phyloP scores from a whole-genome alignment of 2,329 filamentous ascomycete species.

The Whalleya microplaca region DNA sequence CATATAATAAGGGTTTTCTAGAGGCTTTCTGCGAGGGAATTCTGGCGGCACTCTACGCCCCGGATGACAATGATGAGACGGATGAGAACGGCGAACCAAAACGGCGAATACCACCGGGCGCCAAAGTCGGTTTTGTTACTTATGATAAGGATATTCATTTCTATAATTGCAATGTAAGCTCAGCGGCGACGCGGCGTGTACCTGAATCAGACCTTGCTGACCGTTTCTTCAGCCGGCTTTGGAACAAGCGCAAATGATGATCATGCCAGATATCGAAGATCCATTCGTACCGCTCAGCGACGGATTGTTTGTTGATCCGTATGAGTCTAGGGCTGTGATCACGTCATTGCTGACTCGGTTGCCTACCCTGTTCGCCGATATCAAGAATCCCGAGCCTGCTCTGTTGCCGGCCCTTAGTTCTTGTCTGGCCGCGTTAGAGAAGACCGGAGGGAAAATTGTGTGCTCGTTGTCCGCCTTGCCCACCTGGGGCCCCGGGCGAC shows the following conservation, averaged over 20 bases:
- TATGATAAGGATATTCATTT: constrained; percentile 98
- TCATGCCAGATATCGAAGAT: constrained; percentile 97
- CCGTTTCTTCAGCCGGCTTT: constrained; percentile 62
- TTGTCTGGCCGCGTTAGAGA: constrained; percentile 78
- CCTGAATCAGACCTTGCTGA: constrained; percentile 2
- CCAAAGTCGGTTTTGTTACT: constrained; percentile 92
- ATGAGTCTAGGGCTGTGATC: constrained; percentile 82
- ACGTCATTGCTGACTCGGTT: constrained; percentile 82
- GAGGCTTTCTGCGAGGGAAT: constrained; percentile 92
- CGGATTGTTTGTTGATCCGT: constrained; percentile 91
- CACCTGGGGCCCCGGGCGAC: constrained; percentile 84
- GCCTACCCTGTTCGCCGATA: constrained; percentile 81
- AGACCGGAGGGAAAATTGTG: constrained; percentile 89
- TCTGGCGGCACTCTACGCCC: constrained; percentile 79
- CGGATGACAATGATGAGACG: constrained; percentile 56
- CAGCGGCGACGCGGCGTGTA: not conserved
- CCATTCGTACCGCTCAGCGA: constrained; percentile 92
- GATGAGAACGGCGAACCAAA: constrained; percentile 58
- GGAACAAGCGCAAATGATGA: constrained; percentile 94
- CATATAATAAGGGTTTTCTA: constrained; percentile 87
- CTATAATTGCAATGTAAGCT: constrained; percentile 85
- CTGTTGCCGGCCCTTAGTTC: constrained; percentile 84
- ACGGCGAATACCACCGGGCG: constrained; percentile 70
- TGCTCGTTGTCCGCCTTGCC: constrained; percentile 87
- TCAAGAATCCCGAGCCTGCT: constrained; percentile 91